Evolutionary conservation across 2,329 filamentous ascomycete species (phyloP).

Genomic region (Alternaria metachromatica): DNA sequence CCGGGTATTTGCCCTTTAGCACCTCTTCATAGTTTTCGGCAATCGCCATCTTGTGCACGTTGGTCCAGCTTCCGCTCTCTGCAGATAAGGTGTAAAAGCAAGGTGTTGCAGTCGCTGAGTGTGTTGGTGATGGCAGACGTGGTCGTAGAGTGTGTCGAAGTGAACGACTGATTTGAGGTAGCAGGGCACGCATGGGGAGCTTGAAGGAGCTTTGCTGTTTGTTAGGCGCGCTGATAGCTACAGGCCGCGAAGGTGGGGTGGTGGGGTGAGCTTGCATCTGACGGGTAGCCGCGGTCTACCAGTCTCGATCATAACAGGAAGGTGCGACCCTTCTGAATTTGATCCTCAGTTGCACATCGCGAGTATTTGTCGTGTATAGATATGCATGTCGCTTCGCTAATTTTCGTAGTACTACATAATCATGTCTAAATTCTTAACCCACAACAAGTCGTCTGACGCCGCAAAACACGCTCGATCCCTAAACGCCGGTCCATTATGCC

Average conservation of each 20-base stretch:
- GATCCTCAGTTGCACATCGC: background rate
- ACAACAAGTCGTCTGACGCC: background rate
- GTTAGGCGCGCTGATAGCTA: constrained; percentile 13
- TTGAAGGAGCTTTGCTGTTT: constrained; percentile 20
- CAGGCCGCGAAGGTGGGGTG: constrained; percentile 29
- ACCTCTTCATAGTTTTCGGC: constrained; percentile 48
- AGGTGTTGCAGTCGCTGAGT: background rate
- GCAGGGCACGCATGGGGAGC: constrained; percentile 19
- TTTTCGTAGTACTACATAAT: constrained; percentile 11
- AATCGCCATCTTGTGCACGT: constrained; percentile 35
- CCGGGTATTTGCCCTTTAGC: constrained; percentile 72
- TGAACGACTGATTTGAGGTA: constrained; percentile 10
- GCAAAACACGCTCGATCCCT: constrained; percentile 8
- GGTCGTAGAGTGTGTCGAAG: constrained; percentile 10
- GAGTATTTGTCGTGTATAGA: background rate
- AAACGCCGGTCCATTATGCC: constrained; percentile 12
- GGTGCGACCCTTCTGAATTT: constrained; percentile 8
- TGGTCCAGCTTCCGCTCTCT: constrained; percentile 12
- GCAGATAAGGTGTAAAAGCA: constrained; percentile 9
- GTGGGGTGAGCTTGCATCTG: constrained; percentile 28
- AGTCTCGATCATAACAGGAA: constrained; percentile 23
- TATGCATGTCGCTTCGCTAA: background rate
- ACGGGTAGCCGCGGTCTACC: constrained; percentile 33
- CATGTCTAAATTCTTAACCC: constrained; percentile 9
- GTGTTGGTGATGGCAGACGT: background rate